Evolutionary conservation across 768 basidiomycete genomes (phyloP).

Genomic region (Mycena vulgaris): DNA sequence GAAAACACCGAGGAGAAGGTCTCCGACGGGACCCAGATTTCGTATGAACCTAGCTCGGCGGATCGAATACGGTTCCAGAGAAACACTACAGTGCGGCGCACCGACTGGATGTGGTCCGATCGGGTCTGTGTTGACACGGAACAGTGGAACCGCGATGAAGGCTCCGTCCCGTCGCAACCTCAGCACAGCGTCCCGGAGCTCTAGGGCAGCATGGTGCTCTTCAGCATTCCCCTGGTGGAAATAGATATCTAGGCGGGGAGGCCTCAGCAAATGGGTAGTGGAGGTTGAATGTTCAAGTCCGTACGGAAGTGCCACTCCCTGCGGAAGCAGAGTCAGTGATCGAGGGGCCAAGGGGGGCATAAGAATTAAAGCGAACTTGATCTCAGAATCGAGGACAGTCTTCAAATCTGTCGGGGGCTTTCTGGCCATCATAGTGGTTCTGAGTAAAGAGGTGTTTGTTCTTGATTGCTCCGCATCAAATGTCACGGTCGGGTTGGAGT

Average conservation of each 20-base stretch:
- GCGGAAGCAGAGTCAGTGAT: conserved; percentile 5
- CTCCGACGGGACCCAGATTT: conserved; percentile 85
- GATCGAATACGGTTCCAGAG: neutral
- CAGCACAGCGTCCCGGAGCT: conserved; percentile 80
- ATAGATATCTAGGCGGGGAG: conserved; percentile 73
- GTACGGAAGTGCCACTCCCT: conserved; percentile 89
- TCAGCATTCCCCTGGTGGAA: conserved; percentile 78
- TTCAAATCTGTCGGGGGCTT: conserved; percentile 67
- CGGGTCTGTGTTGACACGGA: conserved; percentile 77
- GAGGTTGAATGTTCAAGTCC: conserved; percentile 40
- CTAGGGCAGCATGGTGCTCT: conserved; percentile 75
- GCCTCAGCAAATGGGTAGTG: neutral
- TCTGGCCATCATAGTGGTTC: conserved; percentile 25
- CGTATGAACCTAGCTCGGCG: conserved; percentile 74
- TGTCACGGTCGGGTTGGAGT: neutral
- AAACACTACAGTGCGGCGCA: conserved; percentile 47
- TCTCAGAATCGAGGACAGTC: conserved; percentile 70
- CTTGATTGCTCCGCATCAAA: neutral
- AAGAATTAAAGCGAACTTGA: conserved; percentile 62
- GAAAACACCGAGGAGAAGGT: conserved; percentile 85
- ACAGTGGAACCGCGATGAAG: conserved; percentile 85
- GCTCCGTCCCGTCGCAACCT: conserved; percentile 81
- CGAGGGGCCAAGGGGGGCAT: neutral
- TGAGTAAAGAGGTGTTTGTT: conserved; percentile 1
- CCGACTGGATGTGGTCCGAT: conserved; percentile 86